A percentile compares a stretch with the other conserved stretches of the same genome.
Conservation (phyloP, 2,329 filamentous ascomycete species). For the Didymella lethalis region DNA sequence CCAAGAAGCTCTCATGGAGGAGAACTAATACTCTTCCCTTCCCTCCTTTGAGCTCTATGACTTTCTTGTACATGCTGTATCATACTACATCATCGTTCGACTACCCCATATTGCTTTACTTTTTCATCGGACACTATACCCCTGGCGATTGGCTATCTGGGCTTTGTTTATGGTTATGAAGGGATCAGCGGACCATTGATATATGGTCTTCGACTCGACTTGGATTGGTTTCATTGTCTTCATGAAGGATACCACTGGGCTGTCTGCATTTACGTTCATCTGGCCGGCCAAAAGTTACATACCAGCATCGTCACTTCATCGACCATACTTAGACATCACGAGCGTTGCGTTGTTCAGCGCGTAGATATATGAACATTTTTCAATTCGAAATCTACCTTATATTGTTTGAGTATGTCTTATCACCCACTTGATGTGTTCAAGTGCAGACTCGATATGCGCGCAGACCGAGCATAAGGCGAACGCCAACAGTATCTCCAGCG, state of each 20-base stretch:
- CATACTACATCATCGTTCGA: conserved; percentile 25
- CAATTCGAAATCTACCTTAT: not conserved
- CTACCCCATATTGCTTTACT: conserved; percentile 18
- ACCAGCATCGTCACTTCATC: conserved; percentile 21
- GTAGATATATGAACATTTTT: conserved; percentile 34
- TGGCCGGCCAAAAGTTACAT: conserved; percentile 29
- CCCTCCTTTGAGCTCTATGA: conserved; percentile 19
- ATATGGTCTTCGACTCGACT: conserved; percentile 19
- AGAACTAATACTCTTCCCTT: conserved; percentile 44
- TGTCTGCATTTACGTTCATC: conserved; percentile 15
- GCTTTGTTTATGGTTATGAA: conserved; percentile 14
- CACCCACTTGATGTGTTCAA: conserved; percentile 40
- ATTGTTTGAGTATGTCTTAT: not conserved
- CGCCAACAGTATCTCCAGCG: conserved; percentile 3
- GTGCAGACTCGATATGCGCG: not conserved
- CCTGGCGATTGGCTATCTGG: conserved; percentile 24
- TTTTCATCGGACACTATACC: conserved; percentile 25
- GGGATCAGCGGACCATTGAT: conserved; percentile 19
- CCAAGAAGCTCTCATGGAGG: conserved; percentile 69
- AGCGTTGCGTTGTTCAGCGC: conserved; percentile 30
- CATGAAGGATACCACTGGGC: conserved; percentile 33
- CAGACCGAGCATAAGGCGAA: not conserved
- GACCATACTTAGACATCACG: conserved; percentile 29
- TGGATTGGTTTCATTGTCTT: conserved; percentile 16
- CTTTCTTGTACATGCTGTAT: conserved; percentile 30